phyloP scores from a whole-genome alignment of 495 filamentous ascomycete species.

The Umbilicaria muhlenbergii region DNA sequence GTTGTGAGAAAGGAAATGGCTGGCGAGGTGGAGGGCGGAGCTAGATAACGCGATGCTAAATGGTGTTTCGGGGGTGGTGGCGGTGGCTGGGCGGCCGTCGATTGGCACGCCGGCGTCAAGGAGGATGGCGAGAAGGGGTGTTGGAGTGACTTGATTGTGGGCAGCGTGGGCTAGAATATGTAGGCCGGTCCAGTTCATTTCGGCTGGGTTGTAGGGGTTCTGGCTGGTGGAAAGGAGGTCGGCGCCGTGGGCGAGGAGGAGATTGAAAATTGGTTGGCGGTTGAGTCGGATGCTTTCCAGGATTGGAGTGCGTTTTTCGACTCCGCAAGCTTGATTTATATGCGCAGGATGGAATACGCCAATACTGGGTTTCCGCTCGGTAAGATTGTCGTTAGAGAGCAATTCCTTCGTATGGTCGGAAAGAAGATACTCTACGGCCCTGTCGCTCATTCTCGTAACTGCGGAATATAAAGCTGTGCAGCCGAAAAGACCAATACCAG shows the following conservation, averaged over 20 bases:
- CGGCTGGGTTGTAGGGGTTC: slow-evolving; percentile 12
- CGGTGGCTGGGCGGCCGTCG: neutral
- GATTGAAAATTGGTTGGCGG: slow-evolving; percentile 27
- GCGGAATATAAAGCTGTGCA: too few relatives aligned
- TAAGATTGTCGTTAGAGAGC: too few relatives aligned
- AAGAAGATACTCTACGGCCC: too few relatives aligned
- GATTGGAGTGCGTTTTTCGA: slow-evolving; percentile 22
- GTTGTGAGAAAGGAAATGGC: slow-evolving; percentile 1
- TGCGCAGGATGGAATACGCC: too few relatives aligned
- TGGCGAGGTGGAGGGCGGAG: slow-evolving; percentile 9
- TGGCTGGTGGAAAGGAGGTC: slow-evolving; percentile 31
- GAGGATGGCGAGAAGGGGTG: neutral
- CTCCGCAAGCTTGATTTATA: slow-evolving; percentile 2
- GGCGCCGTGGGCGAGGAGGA: slow-evolving; percentile 32
- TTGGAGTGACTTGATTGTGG: slow-evolving; percentile 3
- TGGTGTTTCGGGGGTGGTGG: slow-evolving; percentile 1
- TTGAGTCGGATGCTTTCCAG: slow-evolving; percentile 37
- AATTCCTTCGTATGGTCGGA: too few relatives aligned
- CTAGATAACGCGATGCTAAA: slow-evolving; percentile 4
- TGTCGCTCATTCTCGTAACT: too few relatives aligned
- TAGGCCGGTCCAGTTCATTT: slow-evolving; percentile 6
- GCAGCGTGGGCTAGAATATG: slow-evolving; percentile 7
- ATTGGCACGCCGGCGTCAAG: too few relatives aligned
- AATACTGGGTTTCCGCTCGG: too few relatives aligned
- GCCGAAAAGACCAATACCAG: too few relatives aligned